Base-by-base conservation (phyloP, 495 filamentous ascomycete genomes). In the Penicillium herquei region DNA sequence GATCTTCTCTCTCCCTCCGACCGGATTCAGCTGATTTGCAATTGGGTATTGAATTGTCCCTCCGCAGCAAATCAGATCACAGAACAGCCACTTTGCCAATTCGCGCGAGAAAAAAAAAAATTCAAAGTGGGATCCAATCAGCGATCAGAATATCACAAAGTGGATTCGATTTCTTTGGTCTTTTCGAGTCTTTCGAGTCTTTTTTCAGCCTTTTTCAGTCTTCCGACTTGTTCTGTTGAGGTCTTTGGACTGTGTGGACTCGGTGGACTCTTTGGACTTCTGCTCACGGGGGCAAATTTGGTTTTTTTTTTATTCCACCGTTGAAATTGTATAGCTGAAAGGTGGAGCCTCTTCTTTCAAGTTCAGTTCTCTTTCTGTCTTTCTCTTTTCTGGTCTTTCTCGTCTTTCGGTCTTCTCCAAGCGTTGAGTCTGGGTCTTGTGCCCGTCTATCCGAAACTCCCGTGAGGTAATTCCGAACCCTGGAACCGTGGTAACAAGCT, bases 41-140 rank as follows among this genome's bases (percentile, higher is more conserved):
- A 67, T 67, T 64, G 63, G 63, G 49, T 54, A 31, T 40, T 40
- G 58, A 61, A 44, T 44, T 61, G 43, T 33, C 35, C 31, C 31
- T 43, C 45, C 42, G 18, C 14, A 34, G 52, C 63, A 63, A 66
- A 66, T 66, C 63, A 66, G 43, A 51, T 34, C 34, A 26, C 31
- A 49, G 58, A 53, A 42, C 5, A n/a, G 35, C 18, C 51, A 39
- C n/a, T 44, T 46, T 46, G 11, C n/a, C 11, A 32, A 13, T 46
- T 26, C 43, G 43, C 43, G 31, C 43, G 26, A 26, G 12, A 37
- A 7, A 26, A 46, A 32, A 46, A 32, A 46, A 46, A 46, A 46
- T 46, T 46, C 43, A 46, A 26, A 8, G 7, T 46, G 21, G 13
- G 11, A 46, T n/a, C 43, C 43, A 46, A 46, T 46, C 43, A 46